Conservation (phyloP, 2,329 filamentous ascomycete species). For the Dothideomycetes sp. region DNA sequence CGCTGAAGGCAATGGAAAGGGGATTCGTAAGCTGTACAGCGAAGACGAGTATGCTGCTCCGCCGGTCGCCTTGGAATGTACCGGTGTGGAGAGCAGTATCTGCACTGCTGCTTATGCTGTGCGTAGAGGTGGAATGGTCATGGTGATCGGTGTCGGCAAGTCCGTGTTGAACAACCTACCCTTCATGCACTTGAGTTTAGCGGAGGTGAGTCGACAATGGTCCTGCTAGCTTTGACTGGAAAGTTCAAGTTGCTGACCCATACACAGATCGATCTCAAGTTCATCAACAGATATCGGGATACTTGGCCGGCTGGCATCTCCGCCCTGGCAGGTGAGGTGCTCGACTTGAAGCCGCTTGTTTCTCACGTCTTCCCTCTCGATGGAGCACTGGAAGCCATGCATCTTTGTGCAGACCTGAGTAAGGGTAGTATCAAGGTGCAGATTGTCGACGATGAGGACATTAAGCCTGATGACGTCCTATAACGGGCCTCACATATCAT, state of each 20-base stretch:
- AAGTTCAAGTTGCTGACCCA: no score
- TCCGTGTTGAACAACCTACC: conserved; percentile 28
- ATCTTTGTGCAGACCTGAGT: conserved; percentile 42
- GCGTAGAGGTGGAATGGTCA: conserved; percentile 25
- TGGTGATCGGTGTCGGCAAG: conserved; percentile 29
- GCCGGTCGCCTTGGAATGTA: conserved; percentile 27
- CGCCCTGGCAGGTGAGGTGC: conserved; percentile 48
- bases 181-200: conserved; percentile 29
- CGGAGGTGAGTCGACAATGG: conserved; percentile 17
- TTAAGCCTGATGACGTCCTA: conserved; percentile 2
- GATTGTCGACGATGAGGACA: conserved; percentile 26
- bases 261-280: conserved; percentile 47
- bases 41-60: conserved; percentile 18
- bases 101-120: conserved; percentile 21
- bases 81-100: conserved; percentile 27
- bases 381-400: conserved; percentile 49
- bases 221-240: no score
- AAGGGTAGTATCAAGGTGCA: conserved; percentile 53
- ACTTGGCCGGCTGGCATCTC: conserved; percentile 60
- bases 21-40: conserved; percentile 20
- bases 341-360: conserved; percentile 54
- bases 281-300: conserved; percentile 62
- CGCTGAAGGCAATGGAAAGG: conserved; percentile 20
- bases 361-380: conserved; percentile 57
- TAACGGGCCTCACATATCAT: no score